Percentiles rank a stretch among this genome's conserved stretches.
phyloP scores from a whole-genome alignment of 1,284 basidiomycete species.

The Cryptococcus deneoformans region DNA sequence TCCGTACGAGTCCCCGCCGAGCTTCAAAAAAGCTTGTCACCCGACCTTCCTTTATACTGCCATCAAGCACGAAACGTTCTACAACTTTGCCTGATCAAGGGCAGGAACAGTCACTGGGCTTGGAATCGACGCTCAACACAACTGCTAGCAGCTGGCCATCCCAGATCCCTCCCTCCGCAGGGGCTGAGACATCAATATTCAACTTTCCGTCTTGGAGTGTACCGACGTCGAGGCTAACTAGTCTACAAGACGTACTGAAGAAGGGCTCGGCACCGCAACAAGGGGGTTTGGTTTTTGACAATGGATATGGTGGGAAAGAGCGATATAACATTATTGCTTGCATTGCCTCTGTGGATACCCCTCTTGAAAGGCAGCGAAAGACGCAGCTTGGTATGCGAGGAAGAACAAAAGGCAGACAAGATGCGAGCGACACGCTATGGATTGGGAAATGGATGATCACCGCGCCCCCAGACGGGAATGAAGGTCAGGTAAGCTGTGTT shows the following conservation, averaged over 20 bases:
- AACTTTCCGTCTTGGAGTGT: conserved; percentile 37
- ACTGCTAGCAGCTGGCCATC: conserved; percentile 17
- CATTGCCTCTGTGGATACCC: conserved; percentile 19
- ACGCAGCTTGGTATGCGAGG: neutral
- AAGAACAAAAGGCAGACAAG: conserved; percentile 16
- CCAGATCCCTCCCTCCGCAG: conserved; percentile 17
- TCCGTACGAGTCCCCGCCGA: neutral
- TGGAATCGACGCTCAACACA: conserved; percentile 33
- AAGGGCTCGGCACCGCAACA: neutral
- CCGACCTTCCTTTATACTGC: neutral
- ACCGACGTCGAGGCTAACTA: conserved; percentile 25
- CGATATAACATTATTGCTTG: conserved; percentile 30
- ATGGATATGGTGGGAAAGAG: conserved; percentile 1
- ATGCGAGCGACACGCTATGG: conserved; percentile 23
- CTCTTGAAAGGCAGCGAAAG: conserved; percentile 10
- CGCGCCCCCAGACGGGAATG: conserved; percentile 15
- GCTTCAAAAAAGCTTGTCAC: neutral
- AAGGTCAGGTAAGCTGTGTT: conserved; percentile 17
- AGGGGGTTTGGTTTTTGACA: neutral
- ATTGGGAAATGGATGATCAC: conserved; percentile 36
- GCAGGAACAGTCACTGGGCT: conserved; percentile 4
- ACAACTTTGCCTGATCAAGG: neutral
- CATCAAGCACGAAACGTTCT: conserved; percentile 2
- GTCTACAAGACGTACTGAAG: conserved; percentile 16
- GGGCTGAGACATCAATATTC: conserved; percentile 14